These are phyloP conservation scores for Galerina sulciceps DNA, from an alignment of 768 basidiomycete species.

Conservation along the genomic window DNA sequence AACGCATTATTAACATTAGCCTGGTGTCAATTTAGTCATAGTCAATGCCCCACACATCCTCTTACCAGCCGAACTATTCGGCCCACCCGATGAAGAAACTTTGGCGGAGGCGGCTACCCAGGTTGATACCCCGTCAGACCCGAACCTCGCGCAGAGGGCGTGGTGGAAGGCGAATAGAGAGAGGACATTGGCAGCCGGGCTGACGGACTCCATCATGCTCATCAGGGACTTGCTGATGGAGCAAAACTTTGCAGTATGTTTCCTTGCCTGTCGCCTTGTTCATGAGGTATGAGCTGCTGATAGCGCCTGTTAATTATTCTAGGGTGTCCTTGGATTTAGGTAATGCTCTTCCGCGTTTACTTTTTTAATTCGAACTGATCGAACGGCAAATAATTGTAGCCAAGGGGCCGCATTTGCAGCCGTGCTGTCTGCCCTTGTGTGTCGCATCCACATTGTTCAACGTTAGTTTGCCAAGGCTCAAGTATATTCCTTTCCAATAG, in stretches of 20 bases:
- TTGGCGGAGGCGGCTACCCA: slow-evolving; percentile 39
- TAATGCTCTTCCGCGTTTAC: slow-evolving; percentile 21
- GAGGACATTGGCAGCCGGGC: slow-evolving; percentile 53
- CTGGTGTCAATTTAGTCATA: slow-evolving; percentile 55
- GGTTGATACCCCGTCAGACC: slow-evolving; percentile 50
- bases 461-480: not conserved
- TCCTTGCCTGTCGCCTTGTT: slow-evolving; percentile 6
- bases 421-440: slow-evolving; percentile 68
- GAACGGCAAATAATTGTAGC: slow-evolving; percentile 33
- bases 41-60: slow-evolving; percentile 73
- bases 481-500: slow-evolving; percentile 21
- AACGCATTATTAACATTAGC: not conserved
- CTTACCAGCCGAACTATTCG: slow-evolving; percentile 60
- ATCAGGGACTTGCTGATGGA: slow-evolving; percentile 61
- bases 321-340: slow-evolving; percentile 88
- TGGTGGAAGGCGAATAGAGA: slow-evolving; percentile 73
- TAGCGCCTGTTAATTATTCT: slow-evolving; percentile 1
- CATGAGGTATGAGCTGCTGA: slow-evolving; percentile 11
- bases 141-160: slow-evolving; percentile 59
- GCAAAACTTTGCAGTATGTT: slow-evolving; percentile 69
- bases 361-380: slow-evolving; percentile 4
- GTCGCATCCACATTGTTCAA: slow-evolving; percentile 24
- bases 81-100: slow-evolving; percentile 30
- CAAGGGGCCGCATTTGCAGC: slow-evolving; percentile 83
- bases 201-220: slow-evolving; percentile 58